Evolutionary conservation across 2,329 filamentous ascomycete genomes (phyloP).

Genomic region (Mycocentrospora acerina): DNA sequence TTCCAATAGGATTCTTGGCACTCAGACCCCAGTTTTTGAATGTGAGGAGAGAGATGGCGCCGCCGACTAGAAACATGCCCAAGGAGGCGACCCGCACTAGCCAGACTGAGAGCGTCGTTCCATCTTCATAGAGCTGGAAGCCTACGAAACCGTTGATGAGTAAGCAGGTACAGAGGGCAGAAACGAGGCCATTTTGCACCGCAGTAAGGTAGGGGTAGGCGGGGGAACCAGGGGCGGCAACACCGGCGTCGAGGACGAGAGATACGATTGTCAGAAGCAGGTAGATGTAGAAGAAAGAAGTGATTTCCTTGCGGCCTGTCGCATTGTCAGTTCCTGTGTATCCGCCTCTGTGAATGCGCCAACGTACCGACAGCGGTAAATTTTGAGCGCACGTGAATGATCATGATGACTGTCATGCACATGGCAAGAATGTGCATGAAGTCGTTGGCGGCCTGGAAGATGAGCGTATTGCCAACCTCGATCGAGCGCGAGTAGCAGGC

Average conservation of each 20-base stretch:
- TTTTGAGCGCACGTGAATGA: constrained; percentile 93
- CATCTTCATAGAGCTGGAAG: constrained; percentile 97
- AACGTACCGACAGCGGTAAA: constrained; percentile 92
- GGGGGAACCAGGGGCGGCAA: constrained; percentile 77
- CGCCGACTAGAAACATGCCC: constrained; percentile 81
- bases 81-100: constrained; percentile 77
- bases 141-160: constrained; percentile 98
- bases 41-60: constrained; percentile 84
- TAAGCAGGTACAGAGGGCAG: constrained; percentile 82
- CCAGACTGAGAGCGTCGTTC: constrained; percentile 91
- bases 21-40: constrained; percentile 90
- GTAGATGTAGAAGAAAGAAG: constrained; percentile 96
- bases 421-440: constrained; percentile 91
- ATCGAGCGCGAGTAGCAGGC: constrained; percentile 93
- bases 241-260: constrained; percentile 87
- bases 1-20: constrained; percentile 80
- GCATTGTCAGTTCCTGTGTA: constrained; percentile 16
- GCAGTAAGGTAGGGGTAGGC: constrained; percentile 91
- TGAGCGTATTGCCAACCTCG: constrained; percentile 96
- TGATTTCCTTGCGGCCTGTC: constrained; percentile 67
- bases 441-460: constrained; percentile 89
- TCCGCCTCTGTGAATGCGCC: constrained; percentile 34
- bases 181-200: constrained; percentile 79
- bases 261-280: constrained; percentile 87
- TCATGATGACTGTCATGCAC: constrained; percentile 94